These are phyloP conservation scores for Fusarium albidum DNA, from an alignment of 2,329 filamentous ascomycete species.

Conservation along the genomic window DNA sequence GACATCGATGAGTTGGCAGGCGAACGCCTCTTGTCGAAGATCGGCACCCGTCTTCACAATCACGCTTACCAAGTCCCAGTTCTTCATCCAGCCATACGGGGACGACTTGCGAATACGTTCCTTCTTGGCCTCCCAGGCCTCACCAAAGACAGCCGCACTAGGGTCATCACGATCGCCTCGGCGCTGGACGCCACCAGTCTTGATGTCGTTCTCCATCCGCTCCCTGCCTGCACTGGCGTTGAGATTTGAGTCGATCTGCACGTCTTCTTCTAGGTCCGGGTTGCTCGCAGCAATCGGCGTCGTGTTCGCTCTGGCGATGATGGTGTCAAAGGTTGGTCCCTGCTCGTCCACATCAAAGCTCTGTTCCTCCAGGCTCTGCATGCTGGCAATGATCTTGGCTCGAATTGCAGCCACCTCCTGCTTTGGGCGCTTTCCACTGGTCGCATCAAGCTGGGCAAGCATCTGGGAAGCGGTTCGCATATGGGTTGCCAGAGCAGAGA, in stretches of 20 bases:
- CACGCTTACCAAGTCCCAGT: slow-evolving; percentile 87
- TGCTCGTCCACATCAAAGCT: slow-evolving; percentile 81
- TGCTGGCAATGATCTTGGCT: slow-evolving; percentile 87
- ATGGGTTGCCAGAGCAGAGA: slow-evolving; percentile 83
- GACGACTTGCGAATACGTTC: slow-evolving; percentile 85
- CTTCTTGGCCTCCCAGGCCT: slow-evolving; percentile 85
- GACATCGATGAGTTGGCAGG: slow-evolving; percentile 82
- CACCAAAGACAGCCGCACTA: slow-evolving; percentile 85
- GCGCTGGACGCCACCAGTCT: slow-evolving; percentile 82
- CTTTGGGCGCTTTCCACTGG: slow-evolving; percentile 79
- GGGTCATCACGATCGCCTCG: slow-evolving; percentile 86
- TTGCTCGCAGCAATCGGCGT: slow-evolving; percentile 49
- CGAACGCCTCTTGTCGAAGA: slow-evolving; percentile 84
- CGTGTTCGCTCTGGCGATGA: slow-evolving; percentile 76
- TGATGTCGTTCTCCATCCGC: slow-evolving; percentile 89
- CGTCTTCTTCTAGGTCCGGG: slow-evolving; percentile 65
- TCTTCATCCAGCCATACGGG: slow-evolving; percentile 88
- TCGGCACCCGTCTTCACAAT: slow-evolving; percentile 89
- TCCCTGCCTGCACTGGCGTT: slow-evolving; percentile 79
- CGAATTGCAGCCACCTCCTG: slow-evolving; percentile 85
- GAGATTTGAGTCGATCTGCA: slow-evolving; percentile 59
- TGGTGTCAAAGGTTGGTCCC: slow-evolving; percentile 80
- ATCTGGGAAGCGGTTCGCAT: slow-evolving; percentile 90
- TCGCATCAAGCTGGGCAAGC: slow-evolving; percentile 83
- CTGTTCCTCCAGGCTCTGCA: slow-evolving; percentile 87